phyloP scores from a whole-genome alignment of 495 filamentous ascomycete genomes.

The Lophiostoma macrostomum region DNA sequence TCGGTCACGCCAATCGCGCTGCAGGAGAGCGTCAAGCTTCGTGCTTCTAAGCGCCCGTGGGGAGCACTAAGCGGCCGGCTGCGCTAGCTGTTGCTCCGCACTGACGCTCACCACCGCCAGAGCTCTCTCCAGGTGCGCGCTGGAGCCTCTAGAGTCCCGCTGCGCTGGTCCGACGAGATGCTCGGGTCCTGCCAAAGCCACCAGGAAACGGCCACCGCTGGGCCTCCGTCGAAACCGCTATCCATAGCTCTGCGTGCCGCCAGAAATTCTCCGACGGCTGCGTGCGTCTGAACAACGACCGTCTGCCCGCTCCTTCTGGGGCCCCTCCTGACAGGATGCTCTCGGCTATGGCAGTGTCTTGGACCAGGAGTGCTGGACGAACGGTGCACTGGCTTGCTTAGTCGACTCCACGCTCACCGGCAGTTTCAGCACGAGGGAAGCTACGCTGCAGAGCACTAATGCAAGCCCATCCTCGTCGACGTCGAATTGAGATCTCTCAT shows the following conservation, averaged over 20 bases:
- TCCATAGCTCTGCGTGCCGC: neutral
- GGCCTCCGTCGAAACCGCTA: neutral
- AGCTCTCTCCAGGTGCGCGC: neutral
- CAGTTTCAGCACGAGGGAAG: slow-evolving; percentile 20
- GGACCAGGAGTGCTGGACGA: slow-evolving; percentile 16
- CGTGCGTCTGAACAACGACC: neutral
- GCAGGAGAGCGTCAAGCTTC: slow-evolving; percentile 20
- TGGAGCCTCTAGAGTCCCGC: slow-evolving; percentile 17
- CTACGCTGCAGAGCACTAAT: slow-evolving; percentile 25
- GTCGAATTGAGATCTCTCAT: neutral
- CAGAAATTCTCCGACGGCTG: slow-evolving; percentile 3
- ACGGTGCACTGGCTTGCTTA: slow-evolving; percentile 19
- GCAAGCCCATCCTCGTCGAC: slow-evolving; percentile 16
- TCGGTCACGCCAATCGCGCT: slow-evolving; percentile 7
- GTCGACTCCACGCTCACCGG: slow-evolving; percentile 12
- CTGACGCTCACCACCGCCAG: slow-evolving; percentile 21
- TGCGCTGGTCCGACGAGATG: slow-evolving; percentile 5
- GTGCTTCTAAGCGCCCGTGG: slow-evolving; percentile 16
- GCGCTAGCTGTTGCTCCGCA: neutral
- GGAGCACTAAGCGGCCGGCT: slow-evolving; percentile 8
- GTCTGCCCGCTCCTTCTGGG: neutral
- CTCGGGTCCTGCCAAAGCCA: slow-evolving; percentile 8
- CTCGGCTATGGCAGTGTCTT: slow-evolving; percentile 17
- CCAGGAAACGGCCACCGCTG: slow-evolving; percentile 1
- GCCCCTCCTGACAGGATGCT: slow-evolving; percentile 2